Evolutionary conservation across 2,329 filamentous ascomycete species (phyloP).

Genomic region (Apiospora pterosperma): DNA sequence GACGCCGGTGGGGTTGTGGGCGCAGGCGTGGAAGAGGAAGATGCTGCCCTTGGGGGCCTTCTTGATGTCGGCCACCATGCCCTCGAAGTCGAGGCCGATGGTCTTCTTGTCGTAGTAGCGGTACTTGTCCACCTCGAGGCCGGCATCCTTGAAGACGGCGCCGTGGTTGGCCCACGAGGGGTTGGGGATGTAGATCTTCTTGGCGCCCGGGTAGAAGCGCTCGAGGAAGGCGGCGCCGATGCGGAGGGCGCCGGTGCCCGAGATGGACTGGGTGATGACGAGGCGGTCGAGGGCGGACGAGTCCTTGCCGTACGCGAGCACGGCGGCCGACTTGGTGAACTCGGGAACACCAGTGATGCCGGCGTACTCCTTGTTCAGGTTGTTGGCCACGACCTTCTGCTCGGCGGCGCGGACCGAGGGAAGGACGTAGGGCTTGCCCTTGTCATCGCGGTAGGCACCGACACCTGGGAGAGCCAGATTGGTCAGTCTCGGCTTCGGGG

Average conservation of each 20-base stretch:
- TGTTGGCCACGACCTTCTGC: slow-evolving; percentile 73
- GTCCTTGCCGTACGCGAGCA: slow-evolving; percentile 84
- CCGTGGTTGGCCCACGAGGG: slow-evolving; percentile 99
- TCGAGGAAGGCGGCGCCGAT: slow-evolving; percentile 92
- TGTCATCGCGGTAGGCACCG: slow-evolving; percentile 96
- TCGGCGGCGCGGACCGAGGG: slow-evolving; percentile 89
- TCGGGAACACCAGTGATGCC: slow-evolving; percentile 94
- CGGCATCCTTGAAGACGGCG: slow-evolving; percentile 91
- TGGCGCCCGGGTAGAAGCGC: slow-evolving; percentile 85
- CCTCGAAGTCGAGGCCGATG: slow-evolving; percentile 95
- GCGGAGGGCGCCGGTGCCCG: slow-evolving; percentile 91
- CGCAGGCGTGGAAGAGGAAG: slow-evolving; percentile 93
- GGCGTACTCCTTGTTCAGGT: slow-evolving; percentile 95
- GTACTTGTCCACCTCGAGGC: slow-evolving; percentile 90
- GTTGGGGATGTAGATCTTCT: slow-evolving; percentile 94
- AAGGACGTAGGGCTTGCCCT: slow-evolving; percentile 96
- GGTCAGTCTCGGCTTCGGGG: slow-evolving; percentile 13
- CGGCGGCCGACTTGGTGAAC: slow-evolving; percentile 88
- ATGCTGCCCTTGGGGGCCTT: slow-evolving; percentile 81
- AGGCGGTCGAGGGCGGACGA: slow-evolving; percentile 75
- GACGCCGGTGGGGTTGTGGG: slow-evolving; percentile 96
- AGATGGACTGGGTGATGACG: slow-evolving; percentile 96
- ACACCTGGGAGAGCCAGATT: slow-evolving; percentile 57
- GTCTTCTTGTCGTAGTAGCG: slow-evolving; percentile 99
- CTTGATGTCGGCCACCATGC: slow-evolving; percentile 87